Evolutionary conservation across 2,329 filamentous ascomycete genomes (phyloP), one percentile per base, ranked within the genome.

Genomic region (Zymoseptoria crescenta): DNA sequence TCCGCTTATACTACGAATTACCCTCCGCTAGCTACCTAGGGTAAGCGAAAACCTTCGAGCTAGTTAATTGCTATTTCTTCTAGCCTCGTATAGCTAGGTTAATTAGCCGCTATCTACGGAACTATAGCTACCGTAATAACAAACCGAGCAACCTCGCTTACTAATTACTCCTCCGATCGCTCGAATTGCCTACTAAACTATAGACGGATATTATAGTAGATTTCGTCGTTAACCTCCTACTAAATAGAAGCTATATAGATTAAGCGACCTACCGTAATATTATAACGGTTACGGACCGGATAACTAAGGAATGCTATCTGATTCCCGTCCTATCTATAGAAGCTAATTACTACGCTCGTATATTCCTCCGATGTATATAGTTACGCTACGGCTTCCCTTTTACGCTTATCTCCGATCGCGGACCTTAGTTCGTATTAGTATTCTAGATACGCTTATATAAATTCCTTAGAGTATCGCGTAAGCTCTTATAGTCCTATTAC

Each of bases 261-360:
- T 24, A 49, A 19, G 24, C 27, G 21, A 29, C 16, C 2, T 56
- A 56, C 19, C 8, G 19, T 49, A 56, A 56, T 28, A 49, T 56
- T 24, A 49, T 56, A 49, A 56, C 35, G 8, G 20, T 56, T 56
- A 56, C 19, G 9, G 21, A 56, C 41, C 9, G 54, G 8, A 9
- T 56, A 48, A 56, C 41, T 21, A 56, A 56, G 24, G 35, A 56
- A 49, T 16, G 35, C n/a, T 56, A 56, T 21, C 41, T 56, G 10
- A 56, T 56, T n/a, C 35, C 20, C 8, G 24, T 56, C n/a, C 13
- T 21, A 8, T 56, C 54, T 48, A 56, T 56, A 56, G 35, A 56
- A 41, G 52, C 28, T 6, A n/a, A 54, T 2, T 54, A 54, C 52
- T 54, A 54, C 13, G 13, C 52, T 3, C 29, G 54, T 7, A n/a